A percentile compares a stretch with the other conserved stretches of the same genome.
phyloP scores from a whole-genome alignment of 305 asterid genomes.

The Fraxinus ornus region DNA sequence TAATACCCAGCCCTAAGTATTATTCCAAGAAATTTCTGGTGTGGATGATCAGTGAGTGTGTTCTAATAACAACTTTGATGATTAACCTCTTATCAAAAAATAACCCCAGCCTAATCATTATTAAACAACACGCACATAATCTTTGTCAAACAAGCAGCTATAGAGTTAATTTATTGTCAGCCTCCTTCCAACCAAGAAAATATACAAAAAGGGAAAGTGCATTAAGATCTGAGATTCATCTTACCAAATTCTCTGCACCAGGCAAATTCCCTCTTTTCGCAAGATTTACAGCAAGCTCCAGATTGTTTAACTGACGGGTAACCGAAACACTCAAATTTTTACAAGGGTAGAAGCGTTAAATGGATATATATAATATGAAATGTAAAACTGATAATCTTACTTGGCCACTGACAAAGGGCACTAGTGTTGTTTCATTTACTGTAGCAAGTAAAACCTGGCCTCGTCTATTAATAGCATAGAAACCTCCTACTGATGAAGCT shows the following conservation, averaged over 20 bases:
- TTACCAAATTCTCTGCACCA: constrained; percentile 98
- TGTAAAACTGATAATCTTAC: constrained; percentile 44
- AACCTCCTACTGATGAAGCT: constrained; percentile 94
- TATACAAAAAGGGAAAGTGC: constrained; percentile 1
- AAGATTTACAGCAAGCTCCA: constrained; percentile 98
- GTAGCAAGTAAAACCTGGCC: constrained; percentile 98
- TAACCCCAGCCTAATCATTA: constrained; percentile 5
- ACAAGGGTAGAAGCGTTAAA: background rate
- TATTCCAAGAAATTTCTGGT: background rate
- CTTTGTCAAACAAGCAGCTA: constrained; percentile 16
- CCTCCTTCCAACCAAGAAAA: background rate
- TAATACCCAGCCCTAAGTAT: background rate
- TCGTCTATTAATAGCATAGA: constrained; percentile 93
- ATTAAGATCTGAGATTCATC: constrained; percentile 29
- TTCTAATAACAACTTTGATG: background rate
- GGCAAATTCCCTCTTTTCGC: constrained; percentile 99
- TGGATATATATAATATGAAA: constrained; percentile 11
- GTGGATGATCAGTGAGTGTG: background rate
- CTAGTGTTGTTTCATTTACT: constrained; percentile 86
- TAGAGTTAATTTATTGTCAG: constrained; percentile 8
- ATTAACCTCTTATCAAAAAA: constrained; percentile 1
- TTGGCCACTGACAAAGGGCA: constrained; percentile 96
- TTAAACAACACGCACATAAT: constrained; percentile 8
- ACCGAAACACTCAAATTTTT: constrained; percentile 19
- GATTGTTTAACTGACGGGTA: constrained; percentile 73